A percentile compares a stretch with the other conserved stretches of the same genome.
phyloP scores from a whole-genome alignment of 352 stramenopile species.

The Thraustochytrium striatum region DNA sequence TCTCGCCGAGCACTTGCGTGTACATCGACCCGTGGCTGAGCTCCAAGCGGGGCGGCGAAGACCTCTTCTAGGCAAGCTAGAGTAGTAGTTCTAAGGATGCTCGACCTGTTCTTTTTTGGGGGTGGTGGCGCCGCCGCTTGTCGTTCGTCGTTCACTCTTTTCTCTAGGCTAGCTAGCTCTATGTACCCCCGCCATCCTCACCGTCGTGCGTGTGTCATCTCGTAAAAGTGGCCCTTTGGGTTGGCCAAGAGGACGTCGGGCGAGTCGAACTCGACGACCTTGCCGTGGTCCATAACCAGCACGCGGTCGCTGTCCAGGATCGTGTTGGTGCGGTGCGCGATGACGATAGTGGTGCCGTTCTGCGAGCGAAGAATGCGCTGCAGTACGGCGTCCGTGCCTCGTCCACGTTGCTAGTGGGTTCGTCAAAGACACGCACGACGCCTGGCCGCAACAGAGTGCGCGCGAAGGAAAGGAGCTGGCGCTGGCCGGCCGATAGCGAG shows the following conservation, averaged over 20 bases:
- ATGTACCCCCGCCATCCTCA: too few species aligned
- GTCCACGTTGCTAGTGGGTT: constrained; percentile 80
- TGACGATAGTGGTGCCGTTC: constrained; percentile 82
- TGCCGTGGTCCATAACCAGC: constrained; percentile 89
- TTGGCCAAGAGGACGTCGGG: constrained; percentile 56
- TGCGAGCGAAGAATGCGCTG: constrained; percentile 67
- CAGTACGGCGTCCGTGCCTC: constrained; percentile 74
- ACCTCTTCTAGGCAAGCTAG: too few species aligned
- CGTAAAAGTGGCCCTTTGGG: constrained; percentile 14
- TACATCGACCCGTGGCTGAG: background rate
- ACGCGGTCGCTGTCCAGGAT: constrained; percentile 93
- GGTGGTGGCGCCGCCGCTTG: too few species aligned
- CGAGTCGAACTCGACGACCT: constrained; percentile 75
- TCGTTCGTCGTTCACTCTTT: too few species aligned
- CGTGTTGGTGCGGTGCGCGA: constrained; percentile 94
- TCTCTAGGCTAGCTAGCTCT: too few species aligned
- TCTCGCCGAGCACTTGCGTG: background rate
- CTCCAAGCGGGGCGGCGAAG: background rate
- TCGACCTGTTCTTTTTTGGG: too few species aligned
- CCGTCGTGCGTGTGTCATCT: too few species aligned
- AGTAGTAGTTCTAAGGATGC: too few species aligned
- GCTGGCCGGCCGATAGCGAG: constrained; percentile 52
- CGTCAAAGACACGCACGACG: constrained; percentile 86
- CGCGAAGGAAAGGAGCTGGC: constrained; percentile 68
- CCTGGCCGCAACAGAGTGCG: constrained; percentile 65